Conservation (phyloP, 2,329 filamentous ascomycete species). For the Beauveria asiatica region DNA sequence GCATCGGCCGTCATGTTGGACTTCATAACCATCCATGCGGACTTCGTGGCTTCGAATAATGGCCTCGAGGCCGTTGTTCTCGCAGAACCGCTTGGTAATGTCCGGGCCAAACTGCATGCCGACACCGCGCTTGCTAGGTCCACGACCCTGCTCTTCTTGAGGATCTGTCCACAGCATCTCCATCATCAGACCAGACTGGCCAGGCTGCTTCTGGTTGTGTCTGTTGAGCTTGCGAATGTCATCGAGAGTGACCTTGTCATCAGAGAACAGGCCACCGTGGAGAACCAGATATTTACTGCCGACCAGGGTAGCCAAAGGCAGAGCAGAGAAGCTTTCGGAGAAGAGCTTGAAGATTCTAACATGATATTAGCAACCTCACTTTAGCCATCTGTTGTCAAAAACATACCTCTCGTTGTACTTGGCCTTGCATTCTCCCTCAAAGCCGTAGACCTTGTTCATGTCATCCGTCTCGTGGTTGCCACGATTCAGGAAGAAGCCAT, state of each 20-base stretch:
- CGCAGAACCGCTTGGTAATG: conserved; percentile 92
- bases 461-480: conserved; percentile 99
- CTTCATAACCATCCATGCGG: conserved; percentile 97
- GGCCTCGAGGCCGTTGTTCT: conserved; percentile 87
- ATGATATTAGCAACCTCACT: background rate
- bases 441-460: conserved; percentile 98
- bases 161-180: conserved; percentile 99
- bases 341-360: conserved; percentile 84
- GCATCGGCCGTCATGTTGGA: conserved; percentile 90
- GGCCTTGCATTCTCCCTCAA: conserved; percentile 95
- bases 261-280: conserved; percentile 91
- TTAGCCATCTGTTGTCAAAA: background rate
- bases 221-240: conserved; percentile 90
- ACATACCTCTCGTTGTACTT: conserved; percentile 81
- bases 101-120: conserved; percentile 96
- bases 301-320: conserved; percentile 86
- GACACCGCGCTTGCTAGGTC: conserved; percentile 92
- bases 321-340: conserved; percentile 92
- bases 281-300: conserved; percentile 86
- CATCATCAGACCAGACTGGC: conserved; percentile 96
- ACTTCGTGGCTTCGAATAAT: conserved; percentile 97
- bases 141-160: conserved; percentile 74
- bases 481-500: conserved; percentile 87
- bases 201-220: conserved; percentile 85
- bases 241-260: conserved; percentile 84